phyloP scores from a whole-genome alignment of 2,329 filamentous ascomycete species.

The Rutstroemia sp. region DNA sequence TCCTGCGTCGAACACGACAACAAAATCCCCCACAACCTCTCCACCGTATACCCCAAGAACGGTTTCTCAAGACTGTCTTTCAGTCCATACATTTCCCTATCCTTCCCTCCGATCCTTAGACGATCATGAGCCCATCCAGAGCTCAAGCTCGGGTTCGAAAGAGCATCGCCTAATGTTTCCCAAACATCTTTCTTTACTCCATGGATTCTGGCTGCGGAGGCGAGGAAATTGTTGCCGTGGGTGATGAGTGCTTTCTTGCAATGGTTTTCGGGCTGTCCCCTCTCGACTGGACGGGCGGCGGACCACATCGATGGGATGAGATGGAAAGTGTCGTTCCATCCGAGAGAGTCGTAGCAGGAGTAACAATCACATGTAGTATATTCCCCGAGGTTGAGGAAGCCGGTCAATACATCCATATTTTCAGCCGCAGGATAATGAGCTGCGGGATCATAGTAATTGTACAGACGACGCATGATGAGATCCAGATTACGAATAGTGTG shows the following conservation, averaged over 20 bases:
- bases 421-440: constrained; percentile 31
- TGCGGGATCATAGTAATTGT: constrained; percentile 24
- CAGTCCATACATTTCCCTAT: constrained; percentile 19
- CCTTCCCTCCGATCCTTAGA: constrained; percentile 12
- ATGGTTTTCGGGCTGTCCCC: constrained; percentile 3
- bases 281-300: constrained; percentile 24
- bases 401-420: constrained; percentile 32
- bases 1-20: constrained; percentile 28
- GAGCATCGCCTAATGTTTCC: constrained; percentile 23
- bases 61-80: constrained; percentile 27
- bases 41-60: constrained; percentile 31
- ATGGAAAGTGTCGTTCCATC: constrained; percentile 33
- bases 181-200: constrained; percentile 23
- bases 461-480: constrained; percentile 10
- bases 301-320: constrained; percentile 33
- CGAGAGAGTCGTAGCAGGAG: constrained; percentile 34
- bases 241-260: constrained; percentile 33
- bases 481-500: constrained; percentile 3
- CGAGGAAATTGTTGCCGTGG: constrained; percentile 42
- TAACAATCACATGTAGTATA: constrained; percentile 33
- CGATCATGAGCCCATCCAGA: constrained; percentile 27
- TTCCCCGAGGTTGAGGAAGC: constrained; percentile 38
- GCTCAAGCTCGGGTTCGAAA: constrained; percentile 16
- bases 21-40: constrained; percentile 32
- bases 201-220: constrained; percentile 36